Evolutionary conservation across 192 early-diverging fungal species (phyloP).

Genomic region (Obelidium mucronatum): DNA sequence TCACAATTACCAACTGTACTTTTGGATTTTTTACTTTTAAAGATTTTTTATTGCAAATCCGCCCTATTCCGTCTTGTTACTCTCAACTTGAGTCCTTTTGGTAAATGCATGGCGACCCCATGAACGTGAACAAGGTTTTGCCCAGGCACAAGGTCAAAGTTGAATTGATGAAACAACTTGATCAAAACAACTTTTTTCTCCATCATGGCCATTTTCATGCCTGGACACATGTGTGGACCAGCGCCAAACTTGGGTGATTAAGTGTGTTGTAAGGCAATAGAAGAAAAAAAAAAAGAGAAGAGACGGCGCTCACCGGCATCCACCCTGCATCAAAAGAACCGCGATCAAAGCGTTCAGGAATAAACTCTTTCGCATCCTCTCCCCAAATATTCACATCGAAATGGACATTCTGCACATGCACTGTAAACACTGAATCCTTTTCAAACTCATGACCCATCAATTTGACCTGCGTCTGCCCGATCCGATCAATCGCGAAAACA

Average conservation of each 20-base stretch:
- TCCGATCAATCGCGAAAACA: not conserved
- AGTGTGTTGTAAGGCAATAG: not conserved
- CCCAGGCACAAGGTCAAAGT: not conserved
- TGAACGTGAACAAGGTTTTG: not conserved
- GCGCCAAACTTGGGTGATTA: not conserved
- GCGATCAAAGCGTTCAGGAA: not conserved
- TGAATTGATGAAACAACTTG: slow-evolving; percentile 6
- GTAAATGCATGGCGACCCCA: slow-evolving; percentile 1
- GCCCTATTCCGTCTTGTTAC: not conserved
- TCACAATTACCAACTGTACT: no score
- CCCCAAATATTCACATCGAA: not conserved
- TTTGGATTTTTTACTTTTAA: no score
- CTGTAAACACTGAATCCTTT: not conserved
- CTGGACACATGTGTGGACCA: slow-evolving; percentile 13
- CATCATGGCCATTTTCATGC: slow-evolving; percentile 23
- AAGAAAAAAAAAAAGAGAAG: not conserved
- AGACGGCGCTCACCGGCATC: not conserved
- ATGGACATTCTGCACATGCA: slow-evolving; percentile 25
- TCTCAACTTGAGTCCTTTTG: not conserved
- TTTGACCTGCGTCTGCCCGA: not conserved
- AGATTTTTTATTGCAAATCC: not conserved
- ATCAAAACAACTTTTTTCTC: slow-evolving; percentile 11
- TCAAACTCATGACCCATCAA: not conserved
- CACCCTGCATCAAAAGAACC: not conserved
- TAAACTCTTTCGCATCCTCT: not conserved